phyloP scores from a whole-genome alignment of 2,329 filamentous ascomycete species.

The Chaetomium sp. region DNA sequence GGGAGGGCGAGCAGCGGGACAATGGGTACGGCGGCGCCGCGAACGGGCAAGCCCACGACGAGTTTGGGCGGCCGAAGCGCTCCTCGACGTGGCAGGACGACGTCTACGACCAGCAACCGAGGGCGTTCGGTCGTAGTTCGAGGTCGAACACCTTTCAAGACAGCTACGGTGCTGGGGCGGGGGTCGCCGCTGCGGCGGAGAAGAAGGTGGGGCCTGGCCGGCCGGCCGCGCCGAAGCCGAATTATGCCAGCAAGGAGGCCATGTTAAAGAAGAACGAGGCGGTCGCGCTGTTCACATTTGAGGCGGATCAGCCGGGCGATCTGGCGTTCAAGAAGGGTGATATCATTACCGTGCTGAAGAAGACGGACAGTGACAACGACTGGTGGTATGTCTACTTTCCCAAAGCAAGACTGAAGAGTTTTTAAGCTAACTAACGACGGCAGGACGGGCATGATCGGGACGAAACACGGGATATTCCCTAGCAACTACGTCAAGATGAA shows the following conservation, averaged over 20 bases:
- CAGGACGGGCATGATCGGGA: conserved; percentile 86
- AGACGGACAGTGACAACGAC: conserved; percentile 89
- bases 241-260: conserved; percentile 66
- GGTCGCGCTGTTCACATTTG: conserved; percentile 89
- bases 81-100: conserved; percentile 76
- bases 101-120: conserved; percentile 64
- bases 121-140: conserved; percentile 43
- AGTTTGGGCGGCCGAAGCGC: conserved; percentile 60
- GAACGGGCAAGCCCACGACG: conserved; percentile 49
- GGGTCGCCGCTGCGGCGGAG: conserved; percentile 48
- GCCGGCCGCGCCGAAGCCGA: conserved; percentile 86
- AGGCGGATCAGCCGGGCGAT: conserved; percentile 89
- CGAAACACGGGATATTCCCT: conserved; percentile 88
- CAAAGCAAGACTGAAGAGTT: neutral
- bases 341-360: conserved; percentile 90
- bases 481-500: conserved; percentile 75
- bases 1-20: conserved; percentile 60
- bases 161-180: conserved; percentile 36
- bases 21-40: conserved; percentile 11
- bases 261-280: conserved; percentile 74
- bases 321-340: conserved; percentile 97
- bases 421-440: conserved; percentile 20
- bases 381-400: conserved; percentile 71
- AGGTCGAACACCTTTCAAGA: conserved; percentile 57
- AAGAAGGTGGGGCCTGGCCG: conserved; percentile 66